Evolutionary conservation across 495 filamentous ascomycete genomes (phyloP).

Genomic region (Poronia punctata): DNA sequence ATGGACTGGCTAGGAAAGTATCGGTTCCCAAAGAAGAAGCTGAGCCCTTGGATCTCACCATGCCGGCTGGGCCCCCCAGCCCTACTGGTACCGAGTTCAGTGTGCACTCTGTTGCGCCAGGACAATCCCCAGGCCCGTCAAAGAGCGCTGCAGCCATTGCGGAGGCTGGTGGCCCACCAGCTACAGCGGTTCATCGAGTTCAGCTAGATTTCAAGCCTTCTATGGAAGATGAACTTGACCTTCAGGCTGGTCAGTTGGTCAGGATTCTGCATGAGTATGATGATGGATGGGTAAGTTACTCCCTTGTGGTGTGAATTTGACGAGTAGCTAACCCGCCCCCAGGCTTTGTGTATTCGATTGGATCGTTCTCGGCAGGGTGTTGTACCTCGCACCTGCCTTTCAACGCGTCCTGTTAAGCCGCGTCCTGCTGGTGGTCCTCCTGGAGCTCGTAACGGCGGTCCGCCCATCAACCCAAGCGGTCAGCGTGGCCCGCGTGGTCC

Average conservation of each 20-base stretch:
- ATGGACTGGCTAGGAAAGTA: constrained; percentile 35
- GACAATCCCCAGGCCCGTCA: constrained; percentile 37
- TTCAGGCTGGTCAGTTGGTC: constrained; percentile 73
- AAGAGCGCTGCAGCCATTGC: constrained; percentile 44
- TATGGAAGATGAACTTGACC: constrained; percentile 81
- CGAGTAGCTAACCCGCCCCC: constrained; percentile 31
- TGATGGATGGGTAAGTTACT: constrained; percentile 83
- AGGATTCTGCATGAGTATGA: constrained; percentile 93
- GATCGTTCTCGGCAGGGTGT: constrained; percentile 91
- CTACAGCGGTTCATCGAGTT: constrained; percentile 70
- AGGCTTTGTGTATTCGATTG: constrained; percentile 86
- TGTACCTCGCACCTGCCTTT: constrained; percentile 87
- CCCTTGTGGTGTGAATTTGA: neutral
- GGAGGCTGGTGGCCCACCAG: constrained; percentile 48
- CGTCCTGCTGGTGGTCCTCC: constrained; percentile 44
- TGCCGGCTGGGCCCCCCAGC: constrained; percentile 41
- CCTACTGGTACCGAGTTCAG: constrained; percentile 56
- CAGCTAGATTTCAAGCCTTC: constrained; percentile 93
- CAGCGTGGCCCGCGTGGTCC: constrained; percentile 37
- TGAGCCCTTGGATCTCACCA: constrained; percentile 45
- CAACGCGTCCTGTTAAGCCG: constrained; percentile 85
- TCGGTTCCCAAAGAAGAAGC: constrained; percentile 37
- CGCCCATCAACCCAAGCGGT: constrained; percentile 29
- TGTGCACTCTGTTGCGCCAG: constrained; percentile 43
- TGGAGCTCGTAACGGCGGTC: constrained; percentile 33